phyloP scores from a whole-genome alignment of 1,139 yeast genomes.

The Zygoascus hellenicus region DNA sequence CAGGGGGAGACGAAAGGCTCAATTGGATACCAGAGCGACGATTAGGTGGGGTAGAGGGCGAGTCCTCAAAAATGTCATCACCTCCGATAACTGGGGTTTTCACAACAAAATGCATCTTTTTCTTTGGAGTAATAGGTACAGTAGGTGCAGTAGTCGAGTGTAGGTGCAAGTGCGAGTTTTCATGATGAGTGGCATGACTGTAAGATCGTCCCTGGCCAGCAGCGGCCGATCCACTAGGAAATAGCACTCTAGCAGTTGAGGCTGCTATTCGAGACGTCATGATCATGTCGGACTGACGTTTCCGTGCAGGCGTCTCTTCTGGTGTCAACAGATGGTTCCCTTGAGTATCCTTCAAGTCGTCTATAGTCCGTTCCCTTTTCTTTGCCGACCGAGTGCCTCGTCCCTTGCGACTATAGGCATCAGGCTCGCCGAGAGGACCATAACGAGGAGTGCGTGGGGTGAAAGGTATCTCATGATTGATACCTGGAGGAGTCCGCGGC shows the following conservation, averaged over 20 bases:
- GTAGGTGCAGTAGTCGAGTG: no score
- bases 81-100: no score
- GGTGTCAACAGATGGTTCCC: constrained; percentile 22
- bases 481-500: constrained; percentile 31
- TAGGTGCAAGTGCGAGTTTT: no score
- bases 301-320: constrained; percentile 25
- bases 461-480: constrained; percentile 19
- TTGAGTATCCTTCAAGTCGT: background rate
- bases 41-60: no score
- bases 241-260: constrained; percentile 15
- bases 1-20: constrained; percentile 2
- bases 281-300: constrained; percentile 18
- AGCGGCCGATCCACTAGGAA: constrained; percentile 16
- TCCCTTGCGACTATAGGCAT: constrained; percentile 18
- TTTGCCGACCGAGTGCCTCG: background rate
- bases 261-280: constrained; percentile 11
- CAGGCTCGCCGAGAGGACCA: constrained; percentile 34
- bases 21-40: background rate
- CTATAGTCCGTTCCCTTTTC: background rate
- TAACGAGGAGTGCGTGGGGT: constrained; percentile 36
- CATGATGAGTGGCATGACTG: background rate
- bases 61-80: no score
- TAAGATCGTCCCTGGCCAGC: constrained; percentile 18
- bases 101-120: no score
- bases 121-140: no score